Base-by-base conservation (phyloP, 768 basidiomycete species). In the Trametes gibbosa region DNA sequence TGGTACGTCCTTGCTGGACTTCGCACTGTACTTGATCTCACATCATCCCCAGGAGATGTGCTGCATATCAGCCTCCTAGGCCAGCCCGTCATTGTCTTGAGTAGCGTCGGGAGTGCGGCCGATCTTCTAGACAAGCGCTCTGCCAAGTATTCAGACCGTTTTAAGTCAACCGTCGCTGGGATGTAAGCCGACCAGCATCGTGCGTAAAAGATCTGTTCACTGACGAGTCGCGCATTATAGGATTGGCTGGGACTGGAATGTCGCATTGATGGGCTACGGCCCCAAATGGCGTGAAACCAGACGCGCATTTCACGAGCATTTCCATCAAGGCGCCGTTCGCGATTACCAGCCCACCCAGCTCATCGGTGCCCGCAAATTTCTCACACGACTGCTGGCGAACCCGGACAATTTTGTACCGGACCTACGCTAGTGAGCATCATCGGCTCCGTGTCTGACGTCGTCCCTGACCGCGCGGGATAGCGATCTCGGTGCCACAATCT, bases 61-160 rank as follows among this genome's bases (percentile, higher is more conserved):
- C 43, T 66, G 1, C 62, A 61, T 41, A 54, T 65, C 25, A 65
- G 60, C 24, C 52, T 63, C 12, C 37, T 69, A 9, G 59, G 62
- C 5, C 48, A 63, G 25, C 45, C 61, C 21, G 60, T 79, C 19
- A 63, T 80, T 23, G 63, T 80, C 5, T 34, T 81, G 32, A 76
- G 76, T 49, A 72, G 71, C 12, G 64, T 68, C 24, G 63, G 74
- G 42, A 69, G 68, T 3, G 76, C 74, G 0, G 68, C 63, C 8
- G 79, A 81, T 0, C 68, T 80, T 0, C 70, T 80, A 21, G 75
- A 77, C 25, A 80, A 76, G 60, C 66, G 74, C 34, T 76, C 77
- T 0, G 51, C 72, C 8, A 75, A 74, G n/a, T 80, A 79, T 63
- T 79, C 77, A 0, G 74, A 74, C 62, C 67, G 79, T 21, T 50